Evolutionary conservation across 2,329 filamentous ascomycete species (phyloP).

Genomic region (Chrysosporium keratinophilum): DNA sequence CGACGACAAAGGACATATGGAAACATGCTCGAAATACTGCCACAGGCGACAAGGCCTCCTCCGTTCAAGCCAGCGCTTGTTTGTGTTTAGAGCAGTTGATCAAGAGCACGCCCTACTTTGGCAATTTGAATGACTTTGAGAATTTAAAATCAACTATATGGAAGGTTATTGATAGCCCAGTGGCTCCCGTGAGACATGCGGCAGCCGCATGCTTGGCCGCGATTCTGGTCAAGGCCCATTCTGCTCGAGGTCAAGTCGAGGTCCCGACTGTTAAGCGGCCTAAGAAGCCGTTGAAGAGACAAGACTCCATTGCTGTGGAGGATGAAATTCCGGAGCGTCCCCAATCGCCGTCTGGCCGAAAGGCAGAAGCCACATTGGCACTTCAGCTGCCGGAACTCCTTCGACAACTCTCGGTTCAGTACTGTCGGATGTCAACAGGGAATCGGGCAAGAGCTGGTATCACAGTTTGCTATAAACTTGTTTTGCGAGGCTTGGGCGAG

Average conservation of each 20-base stretch:
- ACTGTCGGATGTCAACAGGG: constrained; percentile 64
- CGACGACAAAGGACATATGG: constrained; percentile 79
- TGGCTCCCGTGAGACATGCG: constrained; percentile 66
- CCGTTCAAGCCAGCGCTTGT: constrained; percentile 70
- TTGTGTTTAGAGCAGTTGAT: constrained; percentile 66
- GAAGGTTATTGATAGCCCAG: constrained; percentile 74
- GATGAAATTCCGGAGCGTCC: constrained; percentile 57
- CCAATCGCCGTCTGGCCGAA: constrained; percentile 45
- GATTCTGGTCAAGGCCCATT: constrained; percentile 71
- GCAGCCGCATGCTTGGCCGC: constrained; percentile 77
- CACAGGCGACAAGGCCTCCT: constrained; percentile 66
- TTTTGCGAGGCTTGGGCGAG: constrained; percentile 69
- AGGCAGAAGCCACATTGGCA: constrained; percentile 57
- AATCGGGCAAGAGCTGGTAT: constrained; percentile 75
- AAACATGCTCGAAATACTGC: constrained; percentile 75
- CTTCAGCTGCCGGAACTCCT: constrained; percentile 70
- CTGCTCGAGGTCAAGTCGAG: constrained; percentile 46
- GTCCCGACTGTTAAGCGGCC: constrained; percentile 55
- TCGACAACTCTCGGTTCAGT: constrained; percentile 67
- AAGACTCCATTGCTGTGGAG: constrained; percentile 64
- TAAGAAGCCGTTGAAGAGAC: constrained; percentile 61
- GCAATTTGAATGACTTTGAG: constrained; percentile 83
- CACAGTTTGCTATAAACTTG: constrained; percentile 73
- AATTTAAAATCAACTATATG: constrained; percentile 70
- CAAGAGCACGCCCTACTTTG: constrained; percentile 67